Evolutionary conservation across 345 rosid genomes (phyloP).

Genomic region (Brassica incana): DNA sequence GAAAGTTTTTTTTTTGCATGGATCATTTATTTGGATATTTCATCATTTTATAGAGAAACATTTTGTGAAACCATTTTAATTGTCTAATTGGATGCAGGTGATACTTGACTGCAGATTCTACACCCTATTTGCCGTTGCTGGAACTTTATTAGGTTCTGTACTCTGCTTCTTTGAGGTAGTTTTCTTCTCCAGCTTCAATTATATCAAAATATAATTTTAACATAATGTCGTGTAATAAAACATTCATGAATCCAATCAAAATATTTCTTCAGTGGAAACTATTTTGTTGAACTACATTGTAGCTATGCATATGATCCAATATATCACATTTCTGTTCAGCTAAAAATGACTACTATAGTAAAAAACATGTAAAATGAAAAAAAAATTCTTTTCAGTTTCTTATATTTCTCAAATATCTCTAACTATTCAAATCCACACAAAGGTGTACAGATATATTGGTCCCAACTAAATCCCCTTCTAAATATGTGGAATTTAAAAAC

Average conservation of each 20-base stretch:
- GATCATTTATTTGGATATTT: neutral
- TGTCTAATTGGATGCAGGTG: slow-evolving; percentile 42
- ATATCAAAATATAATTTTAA: neutral
- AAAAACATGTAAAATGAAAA: neutral
- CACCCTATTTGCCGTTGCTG: slow-evolving; percentile 63
- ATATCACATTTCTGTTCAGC: neutral
- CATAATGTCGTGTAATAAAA: neutral
- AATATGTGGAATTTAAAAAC: neutral
- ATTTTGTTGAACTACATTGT: neutral
- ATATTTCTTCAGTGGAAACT: neutral
- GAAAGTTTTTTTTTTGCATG: neutral
- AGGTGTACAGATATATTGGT: neutral
- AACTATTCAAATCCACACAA: neutral
- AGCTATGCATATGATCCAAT: neutral
- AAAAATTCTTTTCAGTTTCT: neutral
- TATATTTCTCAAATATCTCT: neutral
- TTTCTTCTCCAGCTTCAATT: neutral
- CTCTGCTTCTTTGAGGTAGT: slow-evolving; percentile 73
- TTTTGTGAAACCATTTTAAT: neutral
- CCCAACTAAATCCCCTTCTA: neutral
- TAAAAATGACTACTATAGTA: neutral
- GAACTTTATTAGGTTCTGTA: slow-evolving; percentile 65
- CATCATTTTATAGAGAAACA: neutral
- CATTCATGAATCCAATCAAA: neutral
- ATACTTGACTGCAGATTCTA: slow-evolving; percentile 70